Evolutionary conservation across 768 basidiomycete genomes (phyloP), one percentile per base, ranked within the genome.

Genomic region (Suillus subaureus): DNA sequence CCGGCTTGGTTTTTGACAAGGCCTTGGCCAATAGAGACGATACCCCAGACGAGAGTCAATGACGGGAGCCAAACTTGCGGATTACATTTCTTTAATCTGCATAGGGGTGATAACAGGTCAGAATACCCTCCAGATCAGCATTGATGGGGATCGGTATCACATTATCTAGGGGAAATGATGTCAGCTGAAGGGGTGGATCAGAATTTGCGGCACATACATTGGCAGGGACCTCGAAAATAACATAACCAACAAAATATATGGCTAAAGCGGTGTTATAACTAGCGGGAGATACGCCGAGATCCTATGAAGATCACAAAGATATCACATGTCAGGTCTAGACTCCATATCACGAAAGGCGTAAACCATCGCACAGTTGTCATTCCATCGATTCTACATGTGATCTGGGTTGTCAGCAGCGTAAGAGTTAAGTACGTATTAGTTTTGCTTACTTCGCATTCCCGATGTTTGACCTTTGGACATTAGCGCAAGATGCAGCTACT

Each of bases 61-160:
- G 82, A 80, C 4, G 87, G 87, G 1, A 89, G 77, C 88, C 87
- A 89, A 23, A 85, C 45, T 70, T 80, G 82, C n/a, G 87, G 88
- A 65, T 87, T 74, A 61, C 87, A 85, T 15, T 83, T 81, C 70
- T 88, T 89, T 65, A 89, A 74, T 57, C 85, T 86, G 42, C 49
- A 39, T 61, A 35, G 54, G 21, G 33, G 35, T 11, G 12, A 66
- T 42, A 65, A 13, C n/a, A 33, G 45, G 26, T 35, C 65, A 55
- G 66, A 62, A 66, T 51, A 18, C 61, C 28, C 9, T 28, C 13
- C 35, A 6, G 16, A 26, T 40, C 21, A 37, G n/a, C 37, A 23
- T 49, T 6, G 16, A 37, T 40, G 23, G 43, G 43, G 18, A 54
- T 43, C 18, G 12, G 31, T 74, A 80, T 69, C 69, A 73, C 72